phyloP scores from a whole-genome alignment of 2,329 filamentous ascomycete genomes.

The Dothideomycetes sp. region DNA sequence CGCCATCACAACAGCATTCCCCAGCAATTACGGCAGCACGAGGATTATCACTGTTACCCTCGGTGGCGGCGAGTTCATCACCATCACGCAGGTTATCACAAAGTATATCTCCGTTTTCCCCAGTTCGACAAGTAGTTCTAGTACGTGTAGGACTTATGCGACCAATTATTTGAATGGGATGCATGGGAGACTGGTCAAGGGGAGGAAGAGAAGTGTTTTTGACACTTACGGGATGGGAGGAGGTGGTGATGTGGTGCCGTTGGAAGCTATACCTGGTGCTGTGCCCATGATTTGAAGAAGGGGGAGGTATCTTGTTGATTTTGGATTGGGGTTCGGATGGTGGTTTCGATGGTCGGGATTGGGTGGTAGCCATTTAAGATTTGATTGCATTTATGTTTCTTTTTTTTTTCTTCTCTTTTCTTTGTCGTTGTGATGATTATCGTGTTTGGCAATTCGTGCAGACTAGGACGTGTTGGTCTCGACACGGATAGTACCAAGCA shows the following conservation, averaged over 20 bases:
- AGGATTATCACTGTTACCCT: slow-evolving; percentile 16
- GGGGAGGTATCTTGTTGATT: no score
- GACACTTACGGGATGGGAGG: slow-evolving; percentile 15
- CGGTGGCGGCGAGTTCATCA: slow-evolving; percentile 18
- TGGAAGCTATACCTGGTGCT: no score
- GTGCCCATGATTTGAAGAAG: no score
- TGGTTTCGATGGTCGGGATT: no score
- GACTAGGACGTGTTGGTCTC: no score
- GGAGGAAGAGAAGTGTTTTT: slow-evolving; percentile 18
- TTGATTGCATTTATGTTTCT: no score
- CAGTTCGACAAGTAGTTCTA: slow-evolving; percentile 15
- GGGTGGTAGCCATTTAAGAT: no score
- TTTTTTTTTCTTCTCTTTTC: neutral
- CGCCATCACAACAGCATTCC: slow-evolving; percentile 16
- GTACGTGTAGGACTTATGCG: slow-evolving; percentile 21
- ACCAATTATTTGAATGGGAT: slow-evolving; percentile 23
- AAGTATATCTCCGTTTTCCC: slow-evolving; percentile 14
- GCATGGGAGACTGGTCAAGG: slow-evolving; percentile 14
- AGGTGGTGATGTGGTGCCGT: slow-evolving; percentile 3
- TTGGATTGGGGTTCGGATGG: no score
- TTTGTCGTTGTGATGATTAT: neutral
- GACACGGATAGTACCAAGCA: no score
- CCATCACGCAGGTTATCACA: slow-evolving; percentile 18
- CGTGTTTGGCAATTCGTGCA: no score
- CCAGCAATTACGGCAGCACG: slow-evolving; percentile 13